Percentiles rank a stretch among this genome's conserved stretches.
phyloP scores from a whole-genome alignment of 2,329 filamentous ascomycete species.

The Nannizzia gypsea region DNA sequence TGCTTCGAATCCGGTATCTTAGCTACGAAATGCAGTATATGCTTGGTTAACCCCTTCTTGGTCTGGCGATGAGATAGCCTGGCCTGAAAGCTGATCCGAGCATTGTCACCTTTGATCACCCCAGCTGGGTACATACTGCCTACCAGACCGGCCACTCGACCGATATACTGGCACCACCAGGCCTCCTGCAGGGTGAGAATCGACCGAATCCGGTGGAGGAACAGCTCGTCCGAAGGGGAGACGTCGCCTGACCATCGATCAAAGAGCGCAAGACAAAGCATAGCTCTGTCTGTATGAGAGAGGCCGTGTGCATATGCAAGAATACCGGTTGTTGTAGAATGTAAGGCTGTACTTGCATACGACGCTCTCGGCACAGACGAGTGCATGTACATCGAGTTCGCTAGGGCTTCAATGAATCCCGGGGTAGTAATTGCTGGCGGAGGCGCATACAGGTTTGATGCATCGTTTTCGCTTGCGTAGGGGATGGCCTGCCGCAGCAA shows the following conservation, averaged over 20 bases:
- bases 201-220: constrained; percentile 42
- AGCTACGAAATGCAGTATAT: constrained; percentile 36
- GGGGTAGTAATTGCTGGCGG: constrained; percentile 39
- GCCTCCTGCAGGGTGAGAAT: constrained; percentile 44
- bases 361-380: constrained; percentile 42
- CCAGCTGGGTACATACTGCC: constrained; percentile 52
- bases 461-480: not conserved
- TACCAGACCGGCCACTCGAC: constrained; percentile 47
- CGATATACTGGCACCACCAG: constrained; percentile 57
- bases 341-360: constrained; percentile 56
- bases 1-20: constrained; percentile 29
- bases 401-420: constrained; percentile 44
- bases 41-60: constrained; percentile 22
- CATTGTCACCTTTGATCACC: constrained; percentile 21
- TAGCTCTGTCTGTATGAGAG: constrained; percentile 57
- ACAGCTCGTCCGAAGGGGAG: constrained; percentile 45
- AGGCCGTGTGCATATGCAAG: constrained; percentile 60
- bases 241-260: constrained; percentile 62
- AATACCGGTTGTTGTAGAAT: constrained; percentile 56
- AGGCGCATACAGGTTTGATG: constrained; percentile 24
- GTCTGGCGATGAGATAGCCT: constrained; percentile 34
- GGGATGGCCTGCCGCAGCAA: constrained; percentile 27
- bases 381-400: constrained; percentile 48
- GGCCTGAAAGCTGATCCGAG: constrained; percentile 28
- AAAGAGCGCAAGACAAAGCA: constrained; percentile 59